Evolutionary conservation across 129 eudicot species (phyloP).

Genomic region (Flaveria bidentis): DNA sequence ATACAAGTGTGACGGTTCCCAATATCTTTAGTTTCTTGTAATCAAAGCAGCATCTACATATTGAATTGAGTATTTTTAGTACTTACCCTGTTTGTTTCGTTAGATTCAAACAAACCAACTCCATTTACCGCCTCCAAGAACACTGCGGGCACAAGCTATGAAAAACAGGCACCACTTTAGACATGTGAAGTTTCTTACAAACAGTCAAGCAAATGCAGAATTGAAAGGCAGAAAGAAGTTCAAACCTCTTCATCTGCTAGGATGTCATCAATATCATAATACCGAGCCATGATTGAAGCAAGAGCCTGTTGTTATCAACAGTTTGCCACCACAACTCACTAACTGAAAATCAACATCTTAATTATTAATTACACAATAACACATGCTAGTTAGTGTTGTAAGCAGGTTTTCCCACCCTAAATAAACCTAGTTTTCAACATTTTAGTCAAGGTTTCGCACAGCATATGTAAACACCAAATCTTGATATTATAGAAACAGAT

Average conservation of each 20-base stretch:
- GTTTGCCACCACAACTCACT: conserved; percentile 12
- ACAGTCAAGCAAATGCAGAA: background rate
- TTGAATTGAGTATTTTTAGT: too few relatives aligned
- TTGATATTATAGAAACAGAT: too few relatives aligned
- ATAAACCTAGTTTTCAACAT: background rate
- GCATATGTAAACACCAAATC: too few relatives aligned
- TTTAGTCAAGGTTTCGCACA: background rate
- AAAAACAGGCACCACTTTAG: background rate
- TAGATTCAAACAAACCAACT: conserved; percentile 9
- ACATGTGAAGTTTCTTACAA: background rate
- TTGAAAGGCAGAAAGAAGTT: background rate
- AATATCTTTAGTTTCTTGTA: background rate
- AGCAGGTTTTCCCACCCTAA: too few relatives aligned
- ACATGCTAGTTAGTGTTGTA: background rate
- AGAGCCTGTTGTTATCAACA: conserved; percentile 9
- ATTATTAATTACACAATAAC: background rate
- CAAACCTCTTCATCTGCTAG: conserved; percentile 84
- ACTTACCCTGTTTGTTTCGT: too few relatives aligned
- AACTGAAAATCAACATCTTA: background rate
- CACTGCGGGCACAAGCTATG: conserved; percentile 69
- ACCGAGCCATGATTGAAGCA: conserved; percentile 52
- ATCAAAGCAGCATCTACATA: background rate
- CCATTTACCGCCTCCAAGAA: conserved; percentile 71
- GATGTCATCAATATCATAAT: conserved; percentile 79
- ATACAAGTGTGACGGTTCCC: background rate